Evolutionary conservation across 768 basidiomycete species (phyloP).

Genomic region (Glaciozyma martinii): DNA sequence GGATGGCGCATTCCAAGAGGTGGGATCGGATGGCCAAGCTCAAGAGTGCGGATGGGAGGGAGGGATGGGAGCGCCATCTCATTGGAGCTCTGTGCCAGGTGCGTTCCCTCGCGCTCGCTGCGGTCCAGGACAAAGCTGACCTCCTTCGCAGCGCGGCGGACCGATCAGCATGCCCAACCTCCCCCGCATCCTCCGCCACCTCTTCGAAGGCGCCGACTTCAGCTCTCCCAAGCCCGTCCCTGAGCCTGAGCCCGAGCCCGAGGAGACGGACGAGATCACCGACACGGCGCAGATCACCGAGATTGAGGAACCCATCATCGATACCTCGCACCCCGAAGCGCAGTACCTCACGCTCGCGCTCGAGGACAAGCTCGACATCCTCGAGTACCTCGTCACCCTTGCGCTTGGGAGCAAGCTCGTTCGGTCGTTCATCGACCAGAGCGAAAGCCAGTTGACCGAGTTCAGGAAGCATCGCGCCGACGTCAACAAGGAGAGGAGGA

Average conservation of each 20-base stretch:
- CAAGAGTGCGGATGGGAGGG: conserved; percentile 25
- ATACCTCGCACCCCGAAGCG: conserved; percentile 43
- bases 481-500: conserved; percentile 78
- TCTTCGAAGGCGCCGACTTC: conserved; percentile 25
- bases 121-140: background rate
- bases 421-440: conserved; percentile 78
- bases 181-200: conserved; percentile 30
- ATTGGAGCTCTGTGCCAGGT: conserved; percentile 33
- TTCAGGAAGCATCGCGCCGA: conserved; percentile 93
- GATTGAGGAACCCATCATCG: conserved; percentile 41
- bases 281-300: conserved; percentile 26
- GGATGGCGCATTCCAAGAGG: conserved; percentile 29
- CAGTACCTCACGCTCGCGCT: conserved; percentile 30
- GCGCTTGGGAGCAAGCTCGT: conserved; percentile 84
- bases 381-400: conserved; percentile 80
- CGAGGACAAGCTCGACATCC: conserved; percentile 67
- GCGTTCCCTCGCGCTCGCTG: background rate
- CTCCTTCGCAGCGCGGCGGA: conserved; percentile 16
- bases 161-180: conserved; percentile 25
- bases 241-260: background rate
- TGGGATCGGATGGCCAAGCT: conserved; percentile 35
- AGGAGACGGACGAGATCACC: background rate
- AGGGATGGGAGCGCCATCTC: conserved; percentile 34
- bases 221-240: background rate
- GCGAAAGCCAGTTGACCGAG: conserved; percentile 80